Evolutionary conservation across 805 yeast species (phyloP).

Genomic region (Candida coquimbonensis): DNA sequence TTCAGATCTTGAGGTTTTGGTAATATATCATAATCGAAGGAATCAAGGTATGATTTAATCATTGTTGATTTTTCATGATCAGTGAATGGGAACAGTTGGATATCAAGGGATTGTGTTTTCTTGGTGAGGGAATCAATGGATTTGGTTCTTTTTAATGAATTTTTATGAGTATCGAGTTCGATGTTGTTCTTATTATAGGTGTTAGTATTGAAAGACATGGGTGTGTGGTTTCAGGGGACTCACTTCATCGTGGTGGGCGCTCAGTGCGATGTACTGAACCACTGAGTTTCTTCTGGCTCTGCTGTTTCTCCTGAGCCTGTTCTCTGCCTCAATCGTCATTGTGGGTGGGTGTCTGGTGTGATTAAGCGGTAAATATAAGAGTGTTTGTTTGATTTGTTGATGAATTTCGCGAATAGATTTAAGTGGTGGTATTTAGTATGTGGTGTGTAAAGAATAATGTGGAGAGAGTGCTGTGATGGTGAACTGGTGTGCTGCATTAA

Average conservation of each 20-base stretch:
- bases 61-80: conserved; percentile 29
- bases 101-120: no score
- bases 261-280: conserved; percentile 54
- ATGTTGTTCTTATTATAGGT: conserved; percentile 2
- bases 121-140: conserved; percentile 4
- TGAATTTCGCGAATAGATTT: not conserved
- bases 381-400: not conserved
- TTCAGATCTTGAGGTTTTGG: conserved; percentile 33
- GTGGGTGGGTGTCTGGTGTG: no score
- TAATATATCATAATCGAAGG: conserved; percentile 36
- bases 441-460: no score
- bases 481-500: no score
- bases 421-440: no score
- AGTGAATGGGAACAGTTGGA: conserved; percentile 20
- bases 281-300: conserved; percentile 54
- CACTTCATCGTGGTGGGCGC: conserved; percentile 36
- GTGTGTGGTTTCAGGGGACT: not conserved
- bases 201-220: no score
- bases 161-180: not conserved
- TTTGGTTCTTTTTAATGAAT: conserved; percentile 11
- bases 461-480: no score
- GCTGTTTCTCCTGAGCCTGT: conserved; percentile 12
- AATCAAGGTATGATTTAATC: conserved; percentile 30
- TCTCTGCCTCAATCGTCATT: conserved; percentile 15
- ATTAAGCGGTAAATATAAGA: no score